Base-by-base conservation (phyloP, 306 rosid species). In the Vigna reflexopilosa region DNA sequence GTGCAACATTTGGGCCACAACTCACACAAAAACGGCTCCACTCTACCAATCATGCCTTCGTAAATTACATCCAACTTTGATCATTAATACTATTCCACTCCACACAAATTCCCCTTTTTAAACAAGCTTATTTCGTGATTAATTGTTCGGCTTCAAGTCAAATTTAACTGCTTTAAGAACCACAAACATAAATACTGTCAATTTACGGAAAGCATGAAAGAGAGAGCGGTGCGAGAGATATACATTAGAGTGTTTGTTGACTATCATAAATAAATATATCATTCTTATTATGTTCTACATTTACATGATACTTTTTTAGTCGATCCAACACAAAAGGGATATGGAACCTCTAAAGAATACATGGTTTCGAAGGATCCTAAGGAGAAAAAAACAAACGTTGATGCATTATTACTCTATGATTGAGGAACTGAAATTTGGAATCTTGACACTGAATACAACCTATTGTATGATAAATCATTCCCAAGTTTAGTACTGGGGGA, bases 361-460 rank as follows among this genome's bases (percentile, higher is more conserved):
- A 59, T 59, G 19, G 64, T 16, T 82, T n/a, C 2, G 30, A 65
- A 58, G 63, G 54, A 63, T 62, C 61, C 40, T 7, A 48, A 15
- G 57, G 51, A 7, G 11, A 13, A 69, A 66, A 54, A 56, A 44
- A 15, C 14, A 4, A 28, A 42, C 14, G 48, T 68, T 10, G 24
- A 50, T 56, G 74, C 72, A 86, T 82, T 24, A 85, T 75, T 68
- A 66, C 62, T 56, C 51, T 67, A 77, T 87, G 86, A 84, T 86
- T 83, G 62, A 32, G 45, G 57, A 59, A 36, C 52, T 56, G 47
- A 72, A 59, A 34, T 13, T 51, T 50, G 44, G 66, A 52, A 58
- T 22, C 50, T 32, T 11, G 22, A 70, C 62, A 74, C 75, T 20
- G 19, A 67, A 65, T 14, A 73, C 70, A 45, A 80, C 83, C 67